Percentiles rank a stretch among this genome's conserved stretches.
Evolutionary conservation across 441 rosid species (phyloP).

Genomic region (Erodium trifolium): DNA sequence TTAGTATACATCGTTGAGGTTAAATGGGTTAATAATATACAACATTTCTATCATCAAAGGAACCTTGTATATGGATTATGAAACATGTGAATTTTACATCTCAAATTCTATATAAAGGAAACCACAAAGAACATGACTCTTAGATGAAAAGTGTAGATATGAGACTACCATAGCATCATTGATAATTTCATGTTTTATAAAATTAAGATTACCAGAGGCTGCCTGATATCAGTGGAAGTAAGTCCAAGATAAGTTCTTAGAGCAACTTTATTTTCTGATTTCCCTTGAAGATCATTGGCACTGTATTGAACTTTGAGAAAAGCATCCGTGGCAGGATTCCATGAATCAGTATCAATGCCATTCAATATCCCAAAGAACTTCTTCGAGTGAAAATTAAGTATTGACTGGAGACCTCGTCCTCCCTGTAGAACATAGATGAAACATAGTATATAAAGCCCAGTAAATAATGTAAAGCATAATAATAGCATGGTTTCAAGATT

Average conservation of each 20-base stretch:
- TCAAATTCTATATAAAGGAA: background rate
- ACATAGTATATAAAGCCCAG: background rate
- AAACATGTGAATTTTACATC: background rate
- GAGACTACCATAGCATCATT: background rate
- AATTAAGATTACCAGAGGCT: slow-evolving; percentile 58
- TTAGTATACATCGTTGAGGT: background rate
- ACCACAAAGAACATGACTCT: background rate
- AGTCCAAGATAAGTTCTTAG: slow-evolving; percentile 68
- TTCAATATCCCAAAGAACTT: slow-evolving; percentile 85
- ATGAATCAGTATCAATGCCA: slow-evolving; percentile 82
- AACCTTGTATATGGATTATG: background rate
- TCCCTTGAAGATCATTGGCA: slow-evolving; percentile 70
- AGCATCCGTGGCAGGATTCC: slow-evolving; percentile 82
- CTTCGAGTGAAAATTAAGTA: slow-evolving; percentile 69
- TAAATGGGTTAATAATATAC: background rate
- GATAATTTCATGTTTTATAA: background rate
- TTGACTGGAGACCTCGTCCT: slow-evolving; percentile 84
- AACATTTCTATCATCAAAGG: background rate
- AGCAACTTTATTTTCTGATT: slow-evolving; percentile 67
- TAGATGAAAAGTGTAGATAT: background rate
- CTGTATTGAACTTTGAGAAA: slow-evolving; percentile 70
- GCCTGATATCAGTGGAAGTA: slow-evolving; percentile 47
- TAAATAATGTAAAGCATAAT: background rate
- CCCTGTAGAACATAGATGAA: slow-evolving; percentile 42
- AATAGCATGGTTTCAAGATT: slow-evolving; percentile 1